Conservation (phyloP, 306 rosid species). For the Hippophae tibetana region DNA sequence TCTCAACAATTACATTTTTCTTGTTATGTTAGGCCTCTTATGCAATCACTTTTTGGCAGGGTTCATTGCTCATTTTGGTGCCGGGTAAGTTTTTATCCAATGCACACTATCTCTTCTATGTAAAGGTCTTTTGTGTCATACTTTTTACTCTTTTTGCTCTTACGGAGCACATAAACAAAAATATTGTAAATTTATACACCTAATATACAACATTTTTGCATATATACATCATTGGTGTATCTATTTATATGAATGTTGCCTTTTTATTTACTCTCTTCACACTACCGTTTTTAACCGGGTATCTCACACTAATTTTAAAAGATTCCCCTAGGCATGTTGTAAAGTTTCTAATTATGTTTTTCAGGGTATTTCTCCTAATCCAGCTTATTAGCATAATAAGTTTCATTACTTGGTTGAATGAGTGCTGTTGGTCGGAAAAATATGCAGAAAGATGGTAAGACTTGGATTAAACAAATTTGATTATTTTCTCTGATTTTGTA, state of each 20-base stretch:
- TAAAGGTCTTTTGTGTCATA: too few species aligned
- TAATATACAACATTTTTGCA: too few species aligned
- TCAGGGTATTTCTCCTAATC: slow-evolving; percentile 93
- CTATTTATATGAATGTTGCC: too few species aligned
- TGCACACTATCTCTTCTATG: too few species aligned
- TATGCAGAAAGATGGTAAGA: slow-evolving; percentile 73
- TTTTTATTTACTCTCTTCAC: too few species aligned
- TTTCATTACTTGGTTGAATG: slow-evolving; percentile 83
- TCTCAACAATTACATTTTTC: not conserved
- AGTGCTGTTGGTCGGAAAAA: slow-evolving; percentile 46
- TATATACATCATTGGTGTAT: too few species aligned
- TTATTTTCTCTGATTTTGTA: slow-evolving; percentile 5
- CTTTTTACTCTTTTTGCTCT: too few species aligned
- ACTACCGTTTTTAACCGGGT: too few species aligned
- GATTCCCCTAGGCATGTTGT: slow-evolving; percentile 2
- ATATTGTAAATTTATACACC: too few species aligned
- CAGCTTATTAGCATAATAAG: slow-evolving; percentile 85
- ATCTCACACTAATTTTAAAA: too few species aligned
- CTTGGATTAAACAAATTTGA: slow-evolving; percentile 11
- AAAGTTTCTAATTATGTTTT: slow-evolving; percentile 12
- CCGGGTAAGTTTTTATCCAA: slow-evolving; percentile 52
- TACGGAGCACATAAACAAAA: too few species aligned
- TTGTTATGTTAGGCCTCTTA: slow-evolving; percentile 11
- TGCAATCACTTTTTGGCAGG: slow-evolving; percentile 39
- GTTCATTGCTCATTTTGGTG: slow-evolving; percentile 79